phyloP scores from a whole-genome alignment of 2,329 filamentous ascomycete species.

The Drechslerella coelobrocha region DNA sequence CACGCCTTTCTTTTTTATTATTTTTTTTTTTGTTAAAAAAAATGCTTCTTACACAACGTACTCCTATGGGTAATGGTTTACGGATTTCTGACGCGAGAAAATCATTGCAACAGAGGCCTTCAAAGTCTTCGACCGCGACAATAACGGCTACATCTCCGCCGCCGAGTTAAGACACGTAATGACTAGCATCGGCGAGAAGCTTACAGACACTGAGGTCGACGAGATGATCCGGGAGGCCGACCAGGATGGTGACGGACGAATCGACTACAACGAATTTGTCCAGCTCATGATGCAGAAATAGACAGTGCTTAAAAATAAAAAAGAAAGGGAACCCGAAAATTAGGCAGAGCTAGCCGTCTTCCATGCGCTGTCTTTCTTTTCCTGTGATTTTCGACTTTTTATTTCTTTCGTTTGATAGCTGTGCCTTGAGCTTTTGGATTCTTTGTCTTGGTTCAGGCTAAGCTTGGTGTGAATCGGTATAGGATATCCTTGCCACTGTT shows the following conservation, averaged over 20 bases:
- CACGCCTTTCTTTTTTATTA: neutral
- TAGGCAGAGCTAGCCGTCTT: neutral
- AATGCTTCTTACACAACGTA: no score
- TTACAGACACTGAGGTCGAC: slow-evolving; percentile 87
- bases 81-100: neutral
- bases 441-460: no score
- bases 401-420: no score
- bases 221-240: slow-evolving; percentile 93
- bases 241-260: slow-evolving; percentile 85
- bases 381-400: no score
- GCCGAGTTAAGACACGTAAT: slow-evolving; percentile 88
- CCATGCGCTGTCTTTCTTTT: no score
- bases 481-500: no score
- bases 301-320: slow-evolving; percentile 54
- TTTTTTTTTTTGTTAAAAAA: neutral
- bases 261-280: slow-evolving; percentile 92
- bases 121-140: slow-evolving; percentile 82
- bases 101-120: slow-evolving; percentile 44
- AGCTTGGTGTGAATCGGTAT: no score
- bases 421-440: no score
- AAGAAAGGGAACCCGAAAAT: neutral
- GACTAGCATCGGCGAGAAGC: slow-evolving; percentile 90
- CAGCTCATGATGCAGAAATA: slow-evolving; percentile 97
- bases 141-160: slow-evolving; percentile 89
- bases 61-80: no score